Conservation (phyloP, 1,284 basidiomycete species). For the Kwoniella shivajii region DNA sequence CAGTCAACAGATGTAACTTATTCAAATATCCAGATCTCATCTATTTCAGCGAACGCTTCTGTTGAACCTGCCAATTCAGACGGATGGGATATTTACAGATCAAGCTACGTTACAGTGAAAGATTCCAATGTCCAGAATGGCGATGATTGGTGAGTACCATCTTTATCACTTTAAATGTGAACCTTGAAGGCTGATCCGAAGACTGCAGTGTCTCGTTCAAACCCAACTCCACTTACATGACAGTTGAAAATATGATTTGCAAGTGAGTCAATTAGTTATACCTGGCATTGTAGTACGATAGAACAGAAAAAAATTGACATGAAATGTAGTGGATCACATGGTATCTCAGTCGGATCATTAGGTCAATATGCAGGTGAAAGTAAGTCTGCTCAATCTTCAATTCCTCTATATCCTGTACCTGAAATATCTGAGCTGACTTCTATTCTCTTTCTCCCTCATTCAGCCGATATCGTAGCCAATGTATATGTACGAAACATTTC, state of each 20-base stretch:
- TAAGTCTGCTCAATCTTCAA: neutral
- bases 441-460: slow-evolving; percentile 4
- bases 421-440: neutral
- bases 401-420: neutral
- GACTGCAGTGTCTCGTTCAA: slow-evolving; percentile 70
- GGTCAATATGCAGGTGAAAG: slow-evolving; percentile 61
- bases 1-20: slow-evolving; percentile 31
- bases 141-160: slow-evolving; percentile 32
- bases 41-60: slow-evolving; percentile 28
- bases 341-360: slow-evolving; percentile 65
- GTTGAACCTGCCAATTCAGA: slow-evolving; percentile 59
- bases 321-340: slow-evolving; percentile 51
- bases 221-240: slow-evolving; percentile 65
- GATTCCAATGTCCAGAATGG: slow-evolving; percentile 37
- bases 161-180: neutral
- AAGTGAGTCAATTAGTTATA: slow-evolving; percentile 56
- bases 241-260: slow-evolving; percentile 64
- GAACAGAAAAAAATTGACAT: too few species aligned
- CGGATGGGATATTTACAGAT: slow-evolving; percentile 66
- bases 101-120: slow-evolving; percentile 32
- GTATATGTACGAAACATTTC: slow-evolving; percentile 62
- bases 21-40: slow-evolving; percentile 30
- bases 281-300: too few species aligned
- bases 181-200: neutral
- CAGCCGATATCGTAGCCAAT: slow-evolving; percentile 68